A percentile compares a stretch with the other conserved stretches of the same genome.
Evolutionary conservation across 2,329 filamentous ascomycete genomes (phyloP).

Genomic region (Penicillium sp.): DNA sequence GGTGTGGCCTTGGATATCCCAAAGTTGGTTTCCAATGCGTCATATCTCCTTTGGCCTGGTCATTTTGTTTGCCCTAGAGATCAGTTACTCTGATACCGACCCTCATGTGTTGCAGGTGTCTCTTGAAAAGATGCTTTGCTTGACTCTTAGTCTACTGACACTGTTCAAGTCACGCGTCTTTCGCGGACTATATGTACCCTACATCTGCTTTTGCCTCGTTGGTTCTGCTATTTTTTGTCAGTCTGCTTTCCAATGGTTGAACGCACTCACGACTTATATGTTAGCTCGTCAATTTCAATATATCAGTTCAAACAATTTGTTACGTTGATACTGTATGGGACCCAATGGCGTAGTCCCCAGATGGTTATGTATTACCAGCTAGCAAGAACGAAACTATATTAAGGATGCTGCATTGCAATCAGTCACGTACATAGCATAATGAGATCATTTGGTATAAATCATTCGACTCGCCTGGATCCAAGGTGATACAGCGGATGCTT

Average conservation of each 20-base stretch:
- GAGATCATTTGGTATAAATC: neutral
- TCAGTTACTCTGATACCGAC: neutral
- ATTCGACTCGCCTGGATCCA: neutral
- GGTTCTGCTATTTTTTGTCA: conserved; percentile 2
- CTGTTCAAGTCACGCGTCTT: neutral
- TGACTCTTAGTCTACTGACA: neutral
- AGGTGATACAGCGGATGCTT: neutral
- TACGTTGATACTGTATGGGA: neutral
- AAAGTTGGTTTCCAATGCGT: neutral
- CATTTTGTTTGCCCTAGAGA: neutral
- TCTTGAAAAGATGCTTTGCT: neutral
- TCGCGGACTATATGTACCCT: conserved; percentile 3
- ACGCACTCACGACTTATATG: conserved; percentile 24
- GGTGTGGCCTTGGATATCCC: conserved; percentile 45
- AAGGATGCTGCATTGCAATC: neutral
- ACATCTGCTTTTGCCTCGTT: conserved; percentile 48
- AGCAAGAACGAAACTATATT: too few species aligned
- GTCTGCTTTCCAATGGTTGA: conserved; percentile 14
- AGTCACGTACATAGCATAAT: neutral
- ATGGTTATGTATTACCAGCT: neutral
- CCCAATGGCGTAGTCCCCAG: neutral
- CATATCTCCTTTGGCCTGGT: neutral
- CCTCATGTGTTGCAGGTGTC: neutral
- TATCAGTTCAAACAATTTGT: neutral
- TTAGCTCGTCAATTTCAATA: conserved; percentile 15